Evolutionary conservation across 2,329 filamentous ascomycete genomes (phyloP).

Genomic region (Ciborinia camelliae): DNA sequence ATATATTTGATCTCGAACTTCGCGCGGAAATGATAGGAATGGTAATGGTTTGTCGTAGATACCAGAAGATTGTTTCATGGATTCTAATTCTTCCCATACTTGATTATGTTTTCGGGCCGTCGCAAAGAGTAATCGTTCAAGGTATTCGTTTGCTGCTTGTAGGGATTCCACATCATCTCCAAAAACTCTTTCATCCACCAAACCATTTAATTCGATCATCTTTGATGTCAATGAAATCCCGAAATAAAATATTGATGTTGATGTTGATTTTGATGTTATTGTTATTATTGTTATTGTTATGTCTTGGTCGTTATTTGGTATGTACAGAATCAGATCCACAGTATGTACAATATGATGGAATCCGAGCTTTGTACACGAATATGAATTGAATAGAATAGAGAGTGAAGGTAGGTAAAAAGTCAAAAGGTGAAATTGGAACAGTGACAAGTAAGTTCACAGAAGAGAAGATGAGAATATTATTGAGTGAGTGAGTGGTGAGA

Average conservation of each 20-base stretch:
- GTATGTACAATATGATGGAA: not conserved
- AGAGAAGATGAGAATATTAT: no score
- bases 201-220: conserved; percentile 7
- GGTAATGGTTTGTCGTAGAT: conserved; percentile 22
- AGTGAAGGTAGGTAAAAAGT: no score
- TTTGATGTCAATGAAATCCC: not conserved
- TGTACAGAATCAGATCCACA: not conserved
- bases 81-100: conserved; percentile 14
- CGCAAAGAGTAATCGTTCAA: conserved; percentile 11
- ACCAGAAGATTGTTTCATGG: not conserved
- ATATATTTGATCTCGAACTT: conserved; percentile 36
- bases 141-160: conserved; percentile 17
- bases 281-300: not conserved
- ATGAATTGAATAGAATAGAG: not conserved
- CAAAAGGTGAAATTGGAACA: no score
- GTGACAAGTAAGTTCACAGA: no score
- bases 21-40: conserved; percentile 33
- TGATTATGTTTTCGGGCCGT: conserved; percentile 16
- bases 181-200: conserved; percentile 13
- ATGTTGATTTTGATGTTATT: not conserved
- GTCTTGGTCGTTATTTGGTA: not conserved
- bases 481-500: no score
- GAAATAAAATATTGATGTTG: not conserved
- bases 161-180: conserved; percentile 15
- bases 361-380: conserved; percentile 5